phyloP scores from a whole-genome alignment of 2,329 filamentous ascomycete species.

The Trichophyton verrucosum region DNA sequence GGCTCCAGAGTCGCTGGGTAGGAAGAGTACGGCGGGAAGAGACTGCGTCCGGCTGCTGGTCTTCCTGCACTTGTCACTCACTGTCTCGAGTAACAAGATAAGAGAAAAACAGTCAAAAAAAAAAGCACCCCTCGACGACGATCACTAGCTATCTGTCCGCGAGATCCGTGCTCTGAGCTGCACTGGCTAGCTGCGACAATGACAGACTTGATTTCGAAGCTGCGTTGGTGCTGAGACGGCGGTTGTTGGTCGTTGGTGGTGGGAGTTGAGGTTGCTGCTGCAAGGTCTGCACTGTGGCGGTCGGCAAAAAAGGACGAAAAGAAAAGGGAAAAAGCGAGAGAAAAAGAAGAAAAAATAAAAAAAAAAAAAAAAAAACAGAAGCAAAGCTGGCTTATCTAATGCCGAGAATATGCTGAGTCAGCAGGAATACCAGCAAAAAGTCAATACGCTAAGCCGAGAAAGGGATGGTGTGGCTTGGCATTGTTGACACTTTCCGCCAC shows the following conservation, averaged over 20 bases:
- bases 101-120: background rate
- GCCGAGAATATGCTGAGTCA: background rate
- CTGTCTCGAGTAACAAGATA: background rate
- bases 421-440: background rate
- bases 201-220: background rate
- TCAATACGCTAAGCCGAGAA: background rate
- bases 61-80: background rate
- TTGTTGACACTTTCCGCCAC: background rate
- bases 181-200: background rate
- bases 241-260: background rate
- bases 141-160: background rate
- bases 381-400: background rate
- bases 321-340: too few species aligned
- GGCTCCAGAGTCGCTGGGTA: slow-evolving; percentile 29
- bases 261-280: background rate
- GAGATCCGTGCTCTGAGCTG: background rate
- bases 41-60: background rate
- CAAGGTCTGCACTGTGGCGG: background rate
- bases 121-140: background rate
- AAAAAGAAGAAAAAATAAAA: background rate
- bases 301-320: background rate
- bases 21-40: slow-evolving; percentile 8
- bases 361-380: background rate
- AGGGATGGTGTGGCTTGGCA: background rate
- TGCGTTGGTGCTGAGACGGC: background rate